These are phyloP conservation scores for Neopestalotiopsis rosae DNA, from an alignment of 2,329 filamentous ascomycete genomes.

Conservation along the genomic window DNA sequence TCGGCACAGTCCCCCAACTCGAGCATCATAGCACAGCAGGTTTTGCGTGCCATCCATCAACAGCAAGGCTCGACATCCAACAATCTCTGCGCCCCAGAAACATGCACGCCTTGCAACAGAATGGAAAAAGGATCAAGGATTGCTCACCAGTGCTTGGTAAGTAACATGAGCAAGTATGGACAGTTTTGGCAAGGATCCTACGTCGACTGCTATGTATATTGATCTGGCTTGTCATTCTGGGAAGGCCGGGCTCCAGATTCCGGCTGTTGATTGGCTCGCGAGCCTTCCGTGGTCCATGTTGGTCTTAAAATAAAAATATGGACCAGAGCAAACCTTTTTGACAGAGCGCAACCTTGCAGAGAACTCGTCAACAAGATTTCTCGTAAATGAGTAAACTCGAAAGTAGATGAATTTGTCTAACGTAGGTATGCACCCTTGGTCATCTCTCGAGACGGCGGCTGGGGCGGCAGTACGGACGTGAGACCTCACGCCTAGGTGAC, in stretches of 20 bases:
- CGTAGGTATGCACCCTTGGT: neutral
- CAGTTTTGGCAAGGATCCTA: neutral
- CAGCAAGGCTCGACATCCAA: neutral
- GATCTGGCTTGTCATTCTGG: slow-evolving; percentile 9
- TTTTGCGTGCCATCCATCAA: neutral
- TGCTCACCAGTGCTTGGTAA: neutral
- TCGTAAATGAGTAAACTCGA: neutral
- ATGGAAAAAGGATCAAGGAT: neutral
- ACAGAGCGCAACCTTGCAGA: neutral
- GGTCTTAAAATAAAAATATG: neutral
- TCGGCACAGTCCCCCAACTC: slow-evolving; percentile 3
- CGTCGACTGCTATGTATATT: slow-evolving; percentile 3
- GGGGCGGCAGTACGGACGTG: slow-evolving; percentile 10
- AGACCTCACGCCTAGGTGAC: neutral
- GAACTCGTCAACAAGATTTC: neutral
- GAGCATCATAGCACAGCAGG: slow-evolving; percentile 1
- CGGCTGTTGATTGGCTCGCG: slow-evolving; percentile 9
- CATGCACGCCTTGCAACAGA: neutral
- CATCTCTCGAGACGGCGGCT: neutral
- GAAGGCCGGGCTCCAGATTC: neutral
- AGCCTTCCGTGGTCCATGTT: slow-evolving; percentile 9
- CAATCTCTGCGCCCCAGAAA: neutral
- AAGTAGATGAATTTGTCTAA: neutral
- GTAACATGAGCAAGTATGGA: neutral
- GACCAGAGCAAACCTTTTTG: neutral